Evolutionary conservation across 139 green algal genomes (phyloP).

Genomic region (Micractinium conductrix): DNA sequence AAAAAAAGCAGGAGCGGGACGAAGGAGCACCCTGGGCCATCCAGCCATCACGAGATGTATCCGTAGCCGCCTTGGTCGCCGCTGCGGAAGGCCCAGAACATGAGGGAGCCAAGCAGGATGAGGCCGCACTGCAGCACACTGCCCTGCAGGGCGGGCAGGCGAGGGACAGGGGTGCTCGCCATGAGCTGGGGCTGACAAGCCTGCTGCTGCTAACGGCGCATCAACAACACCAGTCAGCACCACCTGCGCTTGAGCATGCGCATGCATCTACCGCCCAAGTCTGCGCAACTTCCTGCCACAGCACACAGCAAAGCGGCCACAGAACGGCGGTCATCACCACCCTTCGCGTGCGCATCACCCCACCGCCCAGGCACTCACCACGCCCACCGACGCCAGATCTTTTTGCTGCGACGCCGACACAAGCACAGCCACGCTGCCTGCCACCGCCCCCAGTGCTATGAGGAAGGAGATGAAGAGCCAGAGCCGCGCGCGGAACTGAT

Average conservation of each 20-base stretch:
- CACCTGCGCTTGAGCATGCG: background rate
- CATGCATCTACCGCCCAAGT: background rate
- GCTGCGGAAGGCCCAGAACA: conserved; percentile 16
- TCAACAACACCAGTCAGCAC: no score
- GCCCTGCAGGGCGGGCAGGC: conserved; percentile 38
- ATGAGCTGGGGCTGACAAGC: no score
- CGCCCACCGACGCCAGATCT: conserved; percentile 34
- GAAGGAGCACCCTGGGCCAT: background rate
- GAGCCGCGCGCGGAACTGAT: conserved; percentile 45
- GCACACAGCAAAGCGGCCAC: no score
- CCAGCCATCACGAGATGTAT: background rate
- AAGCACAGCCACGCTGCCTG: conserved; percentile 53
- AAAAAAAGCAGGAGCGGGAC: background rate
- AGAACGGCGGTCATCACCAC: no score
- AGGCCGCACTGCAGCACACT: conserved; percentile 53
- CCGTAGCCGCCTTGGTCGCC: background rate
- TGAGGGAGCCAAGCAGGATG: conserved; percentile 31
- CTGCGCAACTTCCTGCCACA: no score
- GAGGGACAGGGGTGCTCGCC: background rate
- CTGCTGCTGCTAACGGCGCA: background rate
- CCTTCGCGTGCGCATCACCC: no score
- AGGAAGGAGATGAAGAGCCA: conserved; percentile 59
- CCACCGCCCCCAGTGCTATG: conserved; percentile 42
- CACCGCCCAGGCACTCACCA: conserved; percentile 35
- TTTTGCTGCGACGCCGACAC: conserved; percentile 29